Evolutionary conservation across 495 filamentous ascomycete species (phyloP), one percentile per base, ranked within the genome.

Genomic region (Neohortaea acidophila): DNA sequence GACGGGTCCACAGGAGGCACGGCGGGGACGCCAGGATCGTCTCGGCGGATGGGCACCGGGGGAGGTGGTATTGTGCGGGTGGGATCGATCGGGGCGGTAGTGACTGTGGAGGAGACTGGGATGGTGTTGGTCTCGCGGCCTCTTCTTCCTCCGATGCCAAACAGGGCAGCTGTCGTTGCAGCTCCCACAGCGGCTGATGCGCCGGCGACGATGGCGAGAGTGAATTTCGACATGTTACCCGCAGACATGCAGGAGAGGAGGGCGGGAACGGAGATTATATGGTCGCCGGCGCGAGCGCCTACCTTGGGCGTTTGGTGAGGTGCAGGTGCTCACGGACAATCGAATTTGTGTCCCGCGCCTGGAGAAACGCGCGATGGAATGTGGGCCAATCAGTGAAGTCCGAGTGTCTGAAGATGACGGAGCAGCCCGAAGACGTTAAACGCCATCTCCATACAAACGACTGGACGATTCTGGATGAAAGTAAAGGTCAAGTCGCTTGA

Each of bases 131-230:
- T 57, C 36, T 65, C 49, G 52, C 42, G 66, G 42, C 21, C 57
- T 32, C 57, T 47, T 29, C 59, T 47, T 38, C 55, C 53, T 46
- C 69, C 70, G 38, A 71, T 56, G n/a, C 77, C 77, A 59, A 72
- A 82, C 58, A 92, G 67, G 13, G 84, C 67, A 21, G 78, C 80
- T 27, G 85, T 93, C 35, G 79, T 63, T 41, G 81, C 82, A 34
- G 85, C 86, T 15, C 87, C 89, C 26, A 84, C 77, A 55, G 81
- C 84, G 31, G 89, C 89, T 54, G 83, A 81, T 56, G 79, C 79
- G 33, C 81, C 86, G 27, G 85, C 89, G 48, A 94, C 80, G 29
- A 89, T 69, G 29, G 84, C 85, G 43, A 94, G 51, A 17, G 86
- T 93, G 20, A 50, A 52, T 42, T 62, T 62, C 6, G 58, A 59